Percentiles rank a stretch among this genome's conserved stretches.
Evolutionary conservation across 768 basidiomycete genomes (phyloP).

Genomic region (Lactifluus hygrophoroides): DNA sequence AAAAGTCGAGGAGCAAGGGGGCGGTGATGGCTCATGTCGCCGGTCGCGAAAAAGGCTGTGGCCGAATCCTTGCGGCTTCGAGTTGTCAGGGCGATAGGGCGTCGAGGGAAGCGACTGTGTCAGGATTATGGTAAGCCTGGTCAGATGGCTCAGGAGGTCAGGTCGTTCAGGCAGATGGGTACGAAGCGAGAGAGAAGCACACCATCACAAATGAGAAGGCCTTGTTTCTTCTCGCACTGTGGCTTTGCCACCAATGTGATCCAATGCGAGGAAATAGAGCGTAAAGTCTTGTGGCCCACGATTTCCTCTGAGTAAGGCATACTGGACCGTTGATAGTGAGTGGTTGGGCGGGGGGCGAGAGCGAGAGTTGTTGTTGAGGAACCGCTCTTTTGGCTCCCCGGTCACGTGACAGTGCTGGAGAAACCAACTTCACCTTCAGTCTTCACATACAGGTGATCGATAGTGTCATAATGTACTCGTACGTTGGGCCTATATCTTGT

Average conservation of each 20-base stretch:
- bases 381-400: no score
- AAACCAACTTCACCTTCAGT: no score
- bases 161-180: background rate
- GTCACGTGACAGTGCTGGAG: no score
- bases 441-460: no score
- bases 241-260: constrained; percentile 42
- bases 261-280: constrained; percentile 82
- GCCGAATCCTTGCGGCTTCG: constrained; percentile 74
- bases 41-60: constrained; percentile 37
- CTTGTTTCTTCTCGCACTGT: constrained; percentile 46
- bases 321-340: no score
- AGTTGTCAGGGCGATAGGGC: constrained; percentile 83
- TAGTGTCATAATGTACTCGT: no score
- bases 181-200: background rate
- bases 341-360: background rate
- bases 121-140: constrained; percentile 86
- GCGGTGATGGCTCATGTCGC: no score
- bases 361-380: no score
- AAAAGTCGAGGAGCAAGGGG: background rate
- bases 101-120: constrained; percentile 75
- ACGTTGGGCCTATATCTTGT: no score
- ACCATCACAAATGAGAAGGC: constrained; percentile 62
- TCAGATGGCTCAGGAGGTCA: no score
- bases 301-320: constrained; percentile 20
- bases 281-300: constrained; percentile 41